A percentile compares a stretch with the other conserved stretches of the same genome.
These are phyloP conservation scores for Aspergillus sp. DNA, from an alignment of 2,329 filamentous ascomycete species.

Conservation along the genomic window DNA sequence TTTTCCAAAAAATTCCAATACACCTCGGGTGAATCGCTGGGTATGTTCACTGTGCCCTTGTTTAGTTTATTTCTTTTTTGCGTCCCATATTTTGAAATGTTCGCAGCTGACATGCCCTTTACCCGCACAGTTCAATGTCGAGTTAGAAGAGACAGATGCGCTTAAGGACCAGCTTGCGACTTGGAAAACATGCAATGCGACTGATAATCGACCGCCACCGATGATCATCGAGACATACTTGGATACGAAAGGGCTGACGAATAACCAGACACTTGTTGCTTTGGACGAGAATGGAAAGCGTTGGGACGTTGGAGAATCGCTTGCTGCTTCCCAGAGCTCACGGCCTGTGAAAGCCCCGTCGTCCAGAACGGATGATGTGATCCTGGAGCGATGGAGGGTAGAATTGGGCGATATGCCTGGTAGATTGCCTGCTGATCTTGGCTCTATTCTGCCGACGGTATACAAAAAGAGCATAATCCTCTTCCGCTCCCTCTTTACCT, in stretches of 20 bases:
- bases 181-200: constrained; percentile 79
- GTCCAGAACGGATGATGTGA: constrained; percentile 64
- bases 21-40: constrained; percentile 79
- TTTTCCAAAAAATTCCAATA: constrained; percentile 56
- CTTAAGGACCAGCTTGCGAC: constrained; percentile 76
- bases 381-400: constrained; percentile 88
- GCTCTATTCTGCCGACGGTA: constrained; percentile 71
- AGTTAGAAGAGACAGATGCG: constrained; percentile 87
- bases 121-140: constrained; percentile 79
- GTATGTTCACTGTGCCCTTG: constrained; percentile 51
- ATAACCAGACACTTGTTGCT: constrained; percentile 83
- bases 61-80: neutral
- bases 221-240: constrained; percentile 89
- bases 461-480: constrained; percentile 98
- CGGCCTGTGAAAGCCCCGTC: constrained; percentile 43
- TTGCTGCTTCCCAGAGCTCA: constrained; percentile 62
- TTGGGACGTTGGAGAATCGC: constrained; percentile 85
- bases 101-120: neutral
- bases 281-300: constrained; percentile 86
- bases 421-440: constrained; percentile 56
- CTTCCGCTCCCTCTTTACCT: constrained; percentile 83
- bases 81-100: neutral
- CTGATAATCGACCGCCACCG: constrained; percentile 74
- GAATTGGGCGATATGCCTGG: constrained; percentile 67
- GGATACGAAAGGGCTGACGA: constrained; percentile 73